A percentile compares a stretch with the other conserved stretches of the same genome.
These are phyloP conservation scores for Purpureocillium takamizusanense DNA, from an alignment of 2,329 filamentous ascomycete genomes.

Conservation along the genomic window DNA sequence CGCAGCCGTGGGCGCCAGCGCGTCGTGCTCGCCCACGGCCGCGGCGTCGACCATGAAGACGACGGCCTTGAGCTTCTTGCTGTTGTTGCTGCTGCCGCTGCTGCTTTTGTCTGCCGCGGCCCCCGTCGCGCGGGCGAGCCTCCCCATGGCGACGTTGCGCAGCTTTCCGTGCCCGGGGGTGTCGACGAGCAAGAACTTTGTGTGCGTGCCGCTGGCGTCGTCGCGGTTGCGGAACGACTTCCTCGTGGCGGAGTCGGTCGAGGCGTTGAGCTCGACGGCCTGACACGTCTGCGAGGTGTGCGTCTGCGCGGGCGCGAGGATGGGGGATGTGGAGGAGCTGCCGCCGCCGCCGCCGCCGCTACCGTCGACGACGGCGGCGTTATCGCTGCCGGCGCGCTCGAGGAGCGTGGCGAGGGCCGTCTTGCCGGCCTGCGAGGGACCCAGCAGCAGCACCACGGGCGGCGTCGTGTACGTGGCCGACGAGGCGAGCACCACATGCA, in stretches of 20 bases:
- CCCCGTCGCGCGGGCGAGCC: constrained; percentile 25
- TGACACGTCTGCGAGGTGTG: constrained; percentile 45
- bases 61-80: constrained; percentile 55
- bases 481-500: constrained; percentile 68
- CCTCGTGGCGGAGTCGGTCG: constrained; percentile 32
- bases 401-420: constrained; percentile 75
- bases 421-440: constrained; percentile 78
- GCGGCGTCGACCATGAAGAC: constrained; percentile 87
- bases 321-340: no score
- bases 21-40: constrained; percentile 48
- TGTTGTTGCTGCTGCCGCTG: no score
- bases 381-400: constrained; percentile 43
- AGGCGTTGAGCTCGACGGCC: constrained; percentile 46
- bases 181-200: constrained; percentile 70
- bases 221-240: constrained; percentile 48
- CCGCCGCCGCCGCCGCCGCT: no score
- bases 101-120: no score
- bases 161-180: constrained; percentile 96
- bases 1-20: constrained; percentile 63
- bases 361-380: no score
- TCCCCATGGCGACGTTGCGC: constrained; percentile 56
- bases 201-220: constrained; percentile 44
- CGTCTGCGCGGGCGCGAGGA: constrained; percentile 30
- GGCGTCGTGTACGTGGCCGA: constrained; percentile 55
- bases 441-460: constrained; percentile 72